phyloP scores from a whole-genome alignment of 352 stramenopile species.

The Pythium phragmitis region DNA sequence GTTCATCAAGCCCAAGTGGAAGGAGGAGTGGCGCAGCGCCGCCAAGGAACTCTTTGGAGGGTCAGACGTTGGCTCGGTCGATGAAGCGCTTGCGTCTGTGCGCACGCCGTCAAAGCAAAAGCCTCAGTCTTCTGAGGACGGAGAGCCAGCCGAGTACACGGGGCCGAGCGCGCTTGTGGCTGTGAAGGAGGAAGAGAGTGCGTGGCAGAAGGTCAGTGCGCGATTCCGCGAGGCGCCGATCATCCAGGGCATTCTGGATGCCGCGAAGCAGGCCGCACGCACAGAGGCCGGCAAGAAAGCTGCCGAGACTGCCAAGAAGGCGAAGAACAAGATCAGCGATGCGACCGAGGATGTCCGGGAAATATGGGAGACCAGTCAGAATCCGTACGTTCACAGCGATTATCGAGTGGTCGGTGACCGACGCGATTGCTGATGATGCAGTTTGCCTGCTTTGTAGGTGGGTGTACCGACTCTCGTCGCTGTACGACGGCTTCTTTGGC shows the following conservation, averaged over 20 bases:
- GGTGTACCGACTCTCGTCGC: constrained; percentile 96
- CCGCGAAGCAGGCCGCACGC: constrained; percentile 71
- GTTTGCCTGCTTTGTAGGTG: constrained; percentile 35
- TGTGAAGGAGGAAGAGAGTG: constrained; percentile 93
- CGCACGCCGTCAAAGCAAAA: constrained; percentile 46
- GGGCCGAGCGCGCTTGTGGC: constrained; percentile 73
- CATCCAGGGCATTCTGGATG: constrained; percentile 89
- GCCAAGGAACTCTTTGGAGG: constrained; percentile 79
- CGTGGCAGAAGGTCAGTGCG: constrained; percentile 93
- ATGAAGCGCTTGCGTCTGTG: constrained; percentile 73
- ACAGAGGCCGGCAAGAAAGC: constrained; percentile 78
- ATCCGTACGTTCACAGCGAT: constrained; percentile 82
- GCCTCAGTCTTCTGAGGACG: constrained; percentile 29
- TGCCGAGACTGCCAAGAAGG: constrained; percentile 65
- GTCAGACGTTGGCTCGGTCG: constrained; percentile 67
- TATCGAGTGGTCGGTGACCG: background rate
- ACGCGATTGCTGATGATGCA: background rate
- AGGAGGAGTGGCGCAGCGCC: constrained; percentile 69
- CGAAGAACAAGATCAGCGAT: constrained; percentile 81
- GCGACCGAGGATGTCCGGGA: constrained; percentile 87
- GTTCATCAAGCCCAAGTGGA: constrained; percentile 57
- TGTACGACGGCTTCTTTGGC: constrained; percentile 97
- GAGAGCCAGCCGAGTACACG: constrained; percentile 56
- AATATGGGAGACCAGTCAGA: constrained; percentile 98
- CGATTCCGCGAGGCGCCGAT: constrained; percentile 94